A percentile compares a stretch with the other conserved stretches of the same genome.
These are phyloP conservation scores for Coffea humblotiana DNA, from an alignment of 305 asterid genomes.

Conservation along the genomic window DNA sequence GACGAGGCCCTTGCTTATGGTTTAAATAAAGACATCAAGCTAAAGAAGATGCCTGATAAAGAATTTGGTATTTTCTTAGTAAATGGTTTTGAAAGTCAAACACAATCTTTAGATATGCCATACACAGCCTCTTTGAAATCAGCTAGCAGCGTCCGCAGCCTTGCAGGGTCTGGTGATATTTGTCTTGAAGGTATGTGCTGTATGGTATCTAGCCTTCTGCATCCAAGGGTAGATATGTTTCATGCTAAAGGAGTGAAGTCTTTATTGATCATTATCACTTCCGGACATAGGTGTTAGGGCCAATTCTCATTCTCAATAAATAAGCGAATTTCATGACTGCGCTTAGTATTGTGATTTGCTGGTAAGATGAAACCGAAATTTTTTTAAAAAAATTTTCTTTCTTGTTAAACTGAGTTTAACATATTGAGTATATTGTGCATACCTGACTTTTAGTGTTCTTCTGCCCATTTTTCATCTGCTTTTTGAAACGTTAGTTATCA, in stretches of 20 bases:
- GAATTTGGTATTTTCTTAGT: slow-evolving; percentile 52
- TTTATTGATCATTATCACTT: not conserved
- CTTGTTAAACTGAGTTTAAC: not conserved
- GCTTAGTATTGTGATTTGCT: not conserved
- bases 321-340: not conserved
- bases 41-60: slow-evolving; percentile 46
- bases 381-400: no score
- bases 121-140: slow-evolving; percentile 80
- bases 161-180: slow-evolving; percentile 80
- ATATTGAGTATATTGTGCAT: not conserved
- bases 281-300: not conserved
- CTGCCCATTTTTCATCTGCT: not conserved
- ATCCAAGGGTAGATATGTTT: slow-evolving; percentile 8
- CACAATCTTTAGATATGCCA: slow-evolving; percentile 34
- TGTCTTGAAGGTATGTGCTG: slow-evolving; percentile 69
- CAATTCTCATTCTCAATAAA: not conserved
- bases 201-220: slow-evolving; percentile 13
- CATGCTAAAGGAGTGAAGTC: not conserved
- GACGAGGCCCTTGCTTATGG: slow-evolving; percentile 86
- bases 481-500: not conserved
- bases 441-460: not conserved
- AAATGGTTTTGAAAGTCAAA: slow-evolving; percentile 44
- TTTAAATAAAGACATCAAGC: slow-evolving; percentile 67
- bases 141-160: slow-evolving; percentile 50
- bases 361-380: not conserved